Percentiles rank a stretch among this genome's conserved stretches.
Evolutionary conservation across 352 stramenopile species (phyloP).

Genomic region (Stramenopiles sp.): DNA sequence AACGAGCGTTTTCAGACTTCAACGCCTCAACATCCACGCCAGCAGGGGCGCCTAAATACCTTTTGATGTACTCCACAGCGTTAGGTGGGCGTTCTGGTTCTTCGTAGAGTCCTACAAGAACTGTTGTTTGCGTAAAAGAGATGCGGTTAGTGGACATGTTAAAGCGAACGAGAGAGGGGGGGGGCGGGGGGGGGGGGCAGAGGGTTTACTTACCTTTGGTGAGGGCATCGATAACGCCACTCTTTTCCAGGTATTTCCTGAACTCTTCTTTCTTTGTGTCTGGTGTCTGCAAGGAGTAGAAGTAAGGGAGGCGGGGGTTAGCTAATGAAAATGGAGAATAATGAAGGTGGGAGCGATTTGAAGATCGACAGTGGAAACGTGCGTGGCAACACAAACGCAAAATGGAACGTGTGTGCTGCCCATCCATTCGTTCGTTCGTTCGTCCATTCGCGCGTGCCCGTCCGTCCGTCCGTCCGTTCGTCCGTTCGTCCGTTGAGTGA

Average conservation of each 20-base stretch:
- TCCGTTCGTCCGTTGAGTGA: too few species aligned
- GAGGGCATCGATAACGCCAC: slow-evolving; percentile 82
- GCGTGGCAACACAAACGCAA: too few species aligned
- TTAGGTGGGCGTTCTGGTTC: slow-evolving; percentile 82
- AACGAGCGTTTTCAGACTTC: slow-evolving; percentile 60
- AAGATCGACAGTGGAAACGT: too few species aligned
- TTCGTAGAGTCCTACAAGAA: slow-evolving; percentile 85
- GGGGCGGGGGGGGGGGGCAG: background rate
- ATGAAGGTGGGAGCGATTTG: too few species aligned
- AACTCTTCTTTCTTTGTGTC: slow-evolving; percentile 97
- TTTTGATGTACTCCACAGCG: slow-evolving; percentile 89
- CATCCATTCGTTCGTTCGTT: too few species aligned
- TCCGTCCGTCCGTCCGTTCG: too few species aligned
- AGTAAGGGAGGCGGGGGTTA: too few species aligned
- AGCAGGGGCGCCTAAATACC: slow-evolving; percentile 73
- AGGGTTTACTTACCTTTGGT: slow-evolving; percentile 56
- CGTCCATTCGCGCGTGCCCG: too few species aligned
- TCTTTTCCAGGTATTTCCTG: slow-evolving; percentile 90
- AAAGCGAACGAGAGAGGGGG: background rate
- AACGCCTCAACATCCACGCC: slow-evolving; percentile 66
- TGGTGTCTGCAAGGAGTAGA: slow-evolving; percentile 70
- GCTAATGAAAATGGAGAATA: too few species aligned
- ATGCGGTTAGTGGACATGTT: too few species aligned
- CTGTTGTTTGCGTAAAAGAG: too few species aligned
- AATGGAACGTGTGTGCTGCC: too few species aligned